These are phyloP conservation scores for Polygonum maritimum DNA, from an alignment of 148 eudicot species.

Conservation along the genomic window DNA sequence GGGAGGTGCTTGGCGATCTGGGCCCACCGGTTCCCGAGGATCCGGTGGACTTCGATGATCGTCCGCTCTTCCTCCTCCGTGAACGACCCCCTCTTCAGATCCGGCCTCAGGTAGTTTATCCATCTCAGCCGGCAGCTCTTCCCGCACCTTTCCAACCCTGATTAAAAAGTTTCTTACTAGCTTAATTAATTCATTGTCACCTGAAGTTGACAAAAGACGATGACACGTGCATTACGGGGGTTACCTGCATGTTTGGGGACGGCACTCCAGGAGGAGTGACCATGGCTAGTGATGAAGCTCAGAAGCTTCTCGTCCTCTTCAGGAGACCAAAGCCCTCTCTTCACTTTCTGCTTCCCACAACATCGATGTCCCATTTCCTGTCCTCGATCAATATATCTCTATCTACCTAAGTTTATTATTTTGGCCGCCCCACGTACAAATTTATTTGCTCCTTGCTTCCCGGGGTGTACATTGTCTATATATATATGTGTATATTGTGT, in stretches of 20 bases:
- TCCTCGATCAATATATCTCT: neutral
- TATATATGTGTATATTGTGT: neutral
- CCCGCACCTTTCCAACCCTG: slow-evolving; percentile 30
- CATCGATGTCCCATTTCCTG: slow-evolving; percentile 11
- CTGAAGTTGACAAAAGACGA: too few relatives aligned
- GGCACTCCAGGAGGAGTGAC: slow-evolving; percentile 11
- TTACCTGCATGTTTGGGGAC: slow-evolving; percentile 11
- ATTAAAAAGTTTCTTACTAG: neutral
- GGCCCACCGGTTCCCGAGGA: slow-evolving; percentile 36
- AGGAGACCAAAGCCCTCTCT: slow-evolving; percentile 13
- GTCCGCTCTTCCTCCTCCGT: slow-evolving; percentile 36
- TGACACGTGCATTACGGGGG: too few relatives aligned
- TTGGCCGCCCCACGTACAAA: neutral
- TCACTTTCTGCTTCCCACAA: slow-evolving; percentile 11
- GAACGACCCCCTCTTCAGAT: slow-evolving; percentile 29
- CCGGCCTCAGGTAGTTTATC: slow-evolving; percentile 30
- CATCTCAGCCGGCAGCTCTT: slow-evolving; percentile 4
- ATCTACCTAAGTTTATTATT: neutral
- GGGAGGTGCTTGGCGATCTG: slow-evolving; percentile 41
- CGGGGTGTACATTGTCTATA: neutral
- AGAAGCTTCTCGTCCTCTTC: slow-evolving; percentile 13
- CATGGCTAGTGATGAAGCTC: neutral
- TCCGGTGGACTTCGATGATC: slow-evolving; percentile 36
- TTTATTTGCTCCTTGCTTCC: neutral
- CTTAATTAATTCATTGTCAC: too few relatives aligned